Evolutionary conservation across 805 yeast genomes (phyloP).

Genomic region (Wickerhamomyces kurtzmanii): DNA sequence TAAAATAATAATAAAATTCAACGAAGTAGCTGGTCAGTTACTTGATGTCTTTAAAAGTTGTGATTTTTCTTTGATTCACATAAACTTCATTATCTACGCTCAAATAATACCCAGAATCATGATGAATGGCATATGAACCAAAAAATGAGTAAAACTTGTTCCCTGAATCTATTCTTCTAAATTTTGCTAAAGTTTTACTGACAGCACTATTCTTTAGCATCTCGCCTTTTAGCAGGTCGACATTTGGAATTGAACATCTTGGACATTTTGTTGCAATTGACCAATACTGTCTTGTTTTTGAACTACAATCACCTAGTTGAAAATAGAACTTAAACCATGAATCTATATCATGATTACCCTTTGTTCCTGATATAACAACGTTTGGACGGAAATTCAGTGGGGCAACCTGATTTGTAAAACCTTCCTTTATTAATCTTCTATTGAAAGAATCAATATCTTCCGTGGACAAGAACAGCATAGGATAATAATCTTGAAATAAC

Average conservation of each 20-base stretch:
- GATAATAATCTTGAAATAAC: slow-evolving; percentile 14
- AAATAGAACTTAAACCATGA: slow-evolving; percentile 7
- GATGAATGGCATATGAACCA: slow-evolving; percentile 11
- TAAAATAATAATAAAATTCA: no score
- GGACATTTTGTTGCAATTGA: slow-evolving; percentile 10
- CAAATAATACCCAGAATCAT: slow-evolving; percentile 10
- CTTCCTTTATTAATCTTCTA: slow-evolving; percentile 1
- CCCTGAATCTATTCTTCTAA: slow-evolving; percentile 11
- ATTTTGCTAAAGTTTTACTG: slow-evolving; percentile 6
- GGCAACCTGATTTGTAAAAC: slow-evolving; percentile 4
- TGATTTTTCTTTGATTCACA: slow-evolving; percentile 7
- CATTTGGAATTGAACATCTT: slow-evolving; percentile 13
- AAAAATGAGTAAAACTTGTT: slow-evolving; percentile 5
- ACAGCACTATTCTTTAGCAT: slow-evolving; percentile 10
- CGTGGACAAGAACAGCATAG: slow-evolving; percentile 9
- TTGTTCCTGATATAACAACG: no score
- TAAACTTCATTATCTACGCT: slow-evolving; percentile 10
- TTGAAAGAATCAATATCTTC: slow-evolving; percentile 8
- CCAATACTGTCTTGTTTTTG: slow-evolving; percentile 4
- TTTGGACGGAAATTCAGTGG: slow-evolving; percentile 13
- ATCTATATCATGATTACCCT: slow-evolving; percentile 6
- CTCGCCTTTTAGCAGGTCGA: slow-evolving; percentile 7
- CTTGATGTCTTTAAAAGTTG: no score
- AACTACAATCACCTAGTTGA: neutral
- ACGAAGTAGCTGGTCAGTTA: no score